Evolutionary conservation across 805 yeast species (phyloP).

Genomic region (Cyberlindnera xishuangbannaensis): DNA sequence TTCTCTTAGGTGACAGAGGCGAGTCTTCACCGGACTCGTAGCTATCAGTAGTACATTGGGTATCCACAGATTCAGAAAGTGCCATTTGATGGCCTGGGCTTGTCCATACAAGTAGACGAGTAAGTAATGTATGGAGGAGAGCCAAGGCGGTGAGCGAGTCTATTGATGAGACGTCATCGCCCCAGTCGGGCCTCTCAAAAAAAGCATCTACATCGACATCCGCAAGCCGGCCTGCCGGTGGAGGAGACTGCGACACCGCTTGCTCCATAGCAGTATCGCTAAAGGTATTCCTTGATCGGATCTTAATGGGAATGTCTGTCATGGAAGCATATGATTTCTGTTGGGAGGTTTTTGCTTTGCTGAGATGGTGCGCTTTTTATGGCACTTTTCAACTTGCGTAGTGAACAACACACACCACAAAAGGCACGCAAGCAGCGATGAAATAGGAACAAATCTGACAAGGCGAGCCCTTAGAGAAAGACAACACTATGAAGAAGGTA

Average conservation of each 20-base stretch:
- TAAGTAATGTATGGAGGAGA: constrained; percentile 6
- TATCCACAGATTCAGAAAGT: background rate
- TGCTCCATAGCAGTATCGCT: constrained; percentile 4
- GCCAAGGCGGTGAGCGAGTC: constrained; percentile 9
- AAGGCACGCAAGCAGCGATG: no score
- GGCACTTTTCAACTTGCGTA: background rate
- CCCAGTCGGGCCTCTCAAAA: constrained; percentile 1
- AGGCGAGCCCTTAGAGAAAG: no score
- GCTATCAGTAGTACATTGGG: constrained; percentile 2
- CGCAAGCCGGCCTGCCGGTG: constrained; percentile 4
- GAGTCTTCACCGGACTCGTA: constrained; percentile 6
- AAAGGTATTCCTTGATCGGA: constrained; percentile 8
- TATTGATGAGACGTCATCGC: constrained; percentile 2
- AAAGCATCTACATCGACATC: constrained; percentile 10
- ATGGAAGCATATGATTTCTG: constrained; percentile 2
- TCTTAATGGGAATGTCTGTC: constrained; percentile 12
- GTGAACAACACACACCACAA: no score
- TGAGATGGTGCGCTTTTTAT: background rate
- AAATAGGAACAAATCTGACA: no score
- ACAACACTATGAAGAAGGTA: no score
- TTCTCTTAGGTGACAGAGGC: constrained; percentile 18
- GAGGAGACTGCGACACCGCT: constrained; percentile 11
- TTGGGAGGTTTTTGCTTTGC: background rate
- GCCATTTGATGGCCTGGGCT: background rate
- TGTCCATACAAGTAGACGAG: background rate